These are phyloP conservation scores for Chrysanthemum makinoi DNA, from an alignment of 129 eudicot species.

Conservation along the genomic window DNA sequence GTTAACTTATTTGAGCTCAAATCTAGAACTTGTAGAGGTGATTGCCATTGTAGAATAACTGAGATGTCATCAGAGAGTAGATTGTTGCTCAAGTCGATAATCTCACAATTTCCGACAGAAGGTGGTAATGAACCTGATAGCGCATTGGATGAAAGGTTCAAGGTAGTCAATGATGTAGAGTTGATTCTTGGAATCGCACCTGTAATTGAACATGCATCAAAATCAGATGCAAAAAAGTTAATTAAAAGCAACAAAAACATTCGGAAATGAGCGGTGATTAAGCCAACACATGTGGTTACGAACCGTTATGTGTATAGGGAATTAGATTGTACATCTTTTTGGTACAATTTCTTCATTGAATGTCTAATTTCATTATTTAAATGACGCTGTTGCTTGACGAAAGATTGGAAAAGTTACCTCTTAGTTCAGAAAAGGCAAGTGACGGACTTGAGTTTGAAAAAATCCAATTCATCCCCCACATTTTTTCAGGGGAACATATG, in stretches of 20 bases:
- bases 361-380: neutral
- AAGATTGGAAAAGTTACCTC: neutral
- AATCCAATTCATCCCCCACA: too few species aligned
- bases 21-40: slow-evolving; percentile 64
- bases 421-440: too few species aligned
- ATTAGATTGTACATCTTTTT: neutral
- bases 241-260: slow-evolving; percentile 1
- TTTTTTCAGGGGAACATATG: too few species aligned
- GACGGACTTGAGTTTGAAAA: too few species aligned
- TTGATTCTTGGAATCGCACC: slow-evolving; percentile 65
- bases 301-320: neutral
- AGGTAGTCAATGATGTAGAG: slow-evolving; percentile 54
- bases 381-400: neutral
- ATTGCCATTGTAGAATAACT: slow-evolving; percentile 47
- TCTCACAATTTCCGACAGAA: slow-evolving; percentile 55
- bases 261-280: too few species aligned
- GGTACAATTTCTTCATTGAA: neutral
- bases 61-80: slow-evolving; percentile 54
- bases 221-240: slow-evolving; percentile 3
- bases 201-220: slow-evolving; percentile 31
- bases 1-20: slow-evolving; percentile 80
- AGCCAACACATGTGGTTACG: too few species aligned
- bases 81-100: slow-evolving; percentile 75
- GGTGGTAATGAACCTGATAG: slow-evolving; percentile 72
- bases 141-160: slow-evolving; percentile 71